Evolutionary conservation across 805 yeast genomes (phyloP).

Genomic region (Cyberlindnera sargentensis): DNA sequence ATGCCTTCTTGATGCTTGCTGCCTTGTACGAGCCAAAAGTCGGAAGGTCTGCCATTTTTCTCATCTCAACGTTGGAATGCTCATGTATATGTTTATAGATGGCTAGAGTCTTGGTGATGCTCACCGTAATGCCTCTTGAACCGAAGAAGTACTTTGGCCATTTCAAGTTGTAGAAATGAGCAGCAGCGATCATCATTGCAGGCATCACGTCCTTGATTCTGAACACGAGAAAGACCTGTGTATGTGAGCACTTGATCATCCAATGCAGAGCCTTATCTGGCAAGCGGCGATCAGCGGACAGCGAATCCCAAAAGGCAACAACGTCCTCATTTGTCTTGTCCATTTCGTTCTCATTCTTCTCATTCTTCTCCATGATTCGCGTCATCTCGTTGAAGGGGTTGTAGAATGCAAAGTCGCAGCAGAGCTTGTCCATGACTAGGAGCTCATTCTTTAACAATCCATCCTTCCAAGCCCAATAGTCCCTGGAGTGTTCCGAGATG

Average conservation of each 20-base stretch:
- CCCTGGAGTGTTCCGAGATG: slow-evolving; percentile 2
- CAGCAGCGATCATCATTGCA: slow-evolving; percentile 5
- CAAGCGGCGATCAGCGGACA: neutral
- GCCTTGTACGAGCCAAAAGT: neutral
- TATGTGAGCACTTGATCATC: neutral
- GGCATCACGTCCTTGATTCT: slow-evolving; percentile 5
- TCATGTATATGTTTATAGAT: slow-evolving; percentile 1
- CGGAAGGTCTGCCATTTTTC: neutral
- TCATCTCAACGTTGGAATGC: neutral
- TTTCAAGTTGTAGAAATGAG: slow-evolving; percentile 1
- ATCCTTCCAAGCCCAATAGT: slow-evolving; percentile 14
- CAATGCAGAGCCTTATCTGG: neutral
- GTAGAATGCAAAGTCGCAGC: slow-evolving; percentile 18
- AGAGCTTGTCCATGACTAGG: slow-evolving; percentile 17
- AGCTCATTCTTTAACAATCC: slow-evolving; percentile 11
- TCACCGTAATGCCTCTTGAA: neutral
- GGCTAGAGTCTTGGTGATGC: neutral
- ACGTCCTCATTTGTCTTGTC: neutral
- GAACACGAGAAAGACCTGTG: slow-evolving; percentile 15
- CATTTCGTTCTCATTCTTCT: slow-evolving; percentile 4
- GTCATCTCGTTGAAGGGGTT: slow-evolving; percentile 11
- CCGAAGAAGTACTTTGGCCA: slow-evolving; percentile 13
- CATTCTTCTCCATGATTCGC: neutral
- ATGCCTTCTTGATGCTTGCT: neutral
- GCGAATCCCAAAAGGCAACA: slow-evolving; percentile 2